These are phyloP conservation scores for Metschnikowia shivogae DNA, from an alignment of 805 yeast species.

Conservation along the genomic window DNA sequence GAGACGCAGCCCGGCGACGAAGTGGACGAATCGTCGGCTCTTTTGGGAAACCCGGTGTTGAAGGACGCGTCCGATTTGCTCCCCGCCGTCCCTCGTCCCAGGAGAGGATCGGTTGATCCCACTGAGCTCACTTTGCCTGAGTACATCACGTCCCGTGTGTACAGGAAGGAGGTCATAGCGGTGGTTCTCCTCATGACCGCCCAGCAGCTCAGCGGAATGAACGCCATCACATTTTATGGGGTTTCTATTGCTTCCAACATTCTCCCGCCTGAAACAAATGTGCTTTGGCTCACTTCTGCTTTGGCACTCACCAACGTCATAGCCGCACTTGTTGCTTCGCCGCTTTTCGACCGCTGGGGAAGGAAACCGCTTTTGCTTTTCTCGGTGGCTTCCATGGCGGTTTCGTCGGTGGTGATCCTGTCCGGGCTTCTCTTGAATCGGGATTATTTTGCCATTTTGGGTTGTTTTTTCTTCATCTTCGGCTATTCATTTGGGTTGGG, in stretches of 20 bases:
- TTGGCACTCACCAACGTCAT: constrained; percentile 19
- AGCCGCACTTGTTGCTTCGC: constrained; percentile 15
- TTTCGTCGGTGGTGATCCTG: constrained; percentile 25
- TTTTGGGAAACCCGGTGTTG: neutral
- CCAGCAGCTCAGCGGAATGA: constrained; percentile 32
- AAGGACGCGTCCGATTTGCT: neutral
- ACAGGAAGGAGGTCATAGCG: constrained; percentile 27
- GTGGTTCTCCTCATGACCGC: constrained; percentile 34
- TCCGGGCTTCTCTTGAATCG: constrained; percentile 19
- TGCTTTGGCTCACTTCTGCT: constrained; percentile 16
- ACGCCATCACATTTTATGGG: constrained; percentile 24
- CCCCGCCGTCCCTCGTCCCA: neutral
- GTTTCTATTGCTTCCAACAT: constrained; percentile 18
- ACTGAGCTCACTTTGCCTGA: constrained; percentile 19
- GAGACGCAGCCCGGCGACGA: constrained; percentile 1
- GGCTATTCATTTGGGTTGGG: constrained; percentile 36
- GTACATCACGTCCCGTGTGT: constrained; percentile 19
- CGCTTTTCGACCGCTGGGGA: constrained; percentile 19
- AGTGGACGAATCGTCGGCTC: constrained; percentile 4
- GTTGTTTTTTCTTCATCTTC: constrained; percentile 31
- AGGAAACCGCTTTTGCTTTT: constrained; percentile 25
- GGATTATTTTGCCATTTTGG: constrained; percentile 20
- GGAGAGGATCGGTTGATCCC: constrained; percentile 25
- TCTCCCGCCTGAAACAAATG: constrained; percentile 14
- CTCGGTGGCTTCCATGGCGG: constrained; percentile 22